These are phyloP conservation scores for Dissophora ornata DNA, from an alignment of 192 early-diverging fungal species.

Conservation along the genomic window DNA sequence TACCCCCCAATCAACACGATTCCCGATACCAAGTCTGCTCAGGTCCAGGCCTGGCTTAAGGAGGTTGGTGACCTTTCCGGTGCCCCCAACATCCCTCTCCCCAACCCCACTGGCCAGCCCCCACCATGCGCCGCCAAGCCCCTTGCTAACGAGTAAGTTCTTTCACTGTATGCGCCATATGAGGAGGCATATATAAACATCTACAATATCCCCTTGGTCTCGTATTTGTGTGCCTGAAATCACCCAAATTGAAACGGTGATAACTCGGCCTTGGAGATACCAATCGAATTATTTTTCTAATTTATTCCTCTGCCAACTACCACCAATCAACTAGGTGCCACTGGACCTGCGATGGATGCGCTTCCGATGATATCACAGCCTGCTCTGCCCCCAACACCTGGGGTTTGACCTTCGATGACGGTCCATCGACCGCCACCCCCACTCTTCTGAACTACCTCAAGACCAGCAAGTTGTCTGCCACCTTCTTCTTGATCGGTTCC, in stretches of 20 bases:
- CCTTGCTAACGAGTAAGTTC: conserved; percentile 27
- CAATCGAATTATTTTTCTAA: background rate
- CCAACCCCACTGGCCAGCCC: conserved; percentile 8
- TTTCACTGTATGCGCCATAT: background rate
- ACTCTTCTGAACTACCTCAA: conserved; percentile 62
- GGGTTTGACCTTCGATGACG: conserved; percentile 74
- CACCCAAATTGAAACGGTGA: background rate
- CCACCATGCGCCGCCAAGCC: conserved; percentile 9
- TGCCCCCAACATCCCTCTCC: conserved; percentile 20
- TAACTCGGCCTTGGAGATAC: background rate
- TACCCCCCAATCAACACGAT: conserved; percentile 18
- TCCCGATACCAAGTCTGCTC: conserved; percentile 9
- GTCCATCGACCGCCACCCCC: conserved; percentile 62
- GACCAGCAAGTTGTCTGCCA: conserved; percentile 60
- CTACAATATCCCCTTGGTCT: background rate
- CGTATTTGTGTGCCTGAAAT: too few species aligned
- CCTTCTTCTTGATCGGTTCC: conserved; percentile 73
- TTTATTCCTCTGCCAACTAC: too few species aligned
- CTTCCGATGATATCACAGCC: conserved; percentile 49
- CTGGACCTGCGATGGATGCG: conserved; percentile 61
- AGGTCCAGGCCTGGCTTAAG: conserved; percentile 33
- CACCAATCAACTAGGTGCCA: conserved; percentile 44
- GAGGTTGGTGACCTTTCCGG: conserved; percentile 31
- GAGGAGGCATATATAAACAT: background rate
- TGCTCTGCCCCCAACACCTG: conserved; percentile 59